phyloP scores from a whole-genome alignment of 208 protist genomes.

The Crithidia fasciculata region DNA sequence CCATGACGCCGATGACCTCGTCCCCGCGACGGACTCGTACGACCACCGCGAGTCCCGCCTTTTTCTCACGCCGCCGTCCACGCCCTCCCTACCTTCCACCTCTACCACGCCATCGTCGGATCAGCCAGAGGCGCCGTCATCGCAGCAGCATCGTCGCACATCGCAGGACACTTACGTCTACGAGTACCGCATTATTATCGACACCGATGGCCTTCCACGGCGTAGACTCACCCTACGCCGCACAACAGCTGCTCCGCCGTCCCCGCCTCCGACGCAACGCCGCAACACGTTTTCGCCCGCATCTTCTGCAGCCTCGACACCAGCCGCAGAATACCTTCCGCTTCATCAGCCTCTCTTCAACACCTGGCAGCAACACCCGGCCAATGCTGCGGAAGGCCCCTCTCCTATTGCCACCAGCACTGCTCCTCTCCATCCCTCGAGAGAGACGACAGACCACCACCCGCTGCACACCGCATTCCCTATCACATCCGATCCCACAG shows the following conservation, averaged over 20 bases:
- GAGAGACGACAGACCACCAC: no score
- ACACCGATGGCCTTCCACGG: not conserved
- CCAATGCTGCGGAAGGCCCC: no score
- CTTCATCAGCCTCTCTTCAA: no score
- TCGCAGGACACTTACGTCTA: not conserved
- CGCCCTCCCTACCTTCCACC: not conserved
- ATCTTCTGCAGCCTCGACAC: no score
- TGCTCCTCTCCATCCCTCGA: no score
- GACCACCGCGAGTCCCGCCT: not conserved
- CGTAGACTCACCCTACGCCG: slow-evolving; percentile 1
- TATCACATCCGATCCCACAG: no score
- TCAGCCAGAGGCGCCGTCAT: not conserved
- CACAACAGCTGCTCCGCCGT: not conserved
- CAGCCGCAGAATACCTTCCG: no score
- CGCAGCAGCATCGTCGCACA: not conserved
- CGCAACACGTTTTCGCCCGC: no score
- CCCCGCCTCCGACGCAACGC: not conserved
- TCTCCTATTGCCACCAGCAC: no score
- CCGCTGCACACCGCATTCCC: no score
- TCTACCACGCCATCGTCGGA: not conserved
- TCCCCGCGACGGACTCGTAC: not conserved
- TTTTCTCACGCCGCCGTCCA: slow-evolving; percentile 6
- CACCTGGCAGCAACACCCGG: no score
- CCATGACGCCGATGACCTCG: not conserved
- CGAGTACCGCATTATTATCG: not conserved